Conservation (phyloP, 495 filamentous ascomycete species). For the Neurospora tetraspora region DNA sequence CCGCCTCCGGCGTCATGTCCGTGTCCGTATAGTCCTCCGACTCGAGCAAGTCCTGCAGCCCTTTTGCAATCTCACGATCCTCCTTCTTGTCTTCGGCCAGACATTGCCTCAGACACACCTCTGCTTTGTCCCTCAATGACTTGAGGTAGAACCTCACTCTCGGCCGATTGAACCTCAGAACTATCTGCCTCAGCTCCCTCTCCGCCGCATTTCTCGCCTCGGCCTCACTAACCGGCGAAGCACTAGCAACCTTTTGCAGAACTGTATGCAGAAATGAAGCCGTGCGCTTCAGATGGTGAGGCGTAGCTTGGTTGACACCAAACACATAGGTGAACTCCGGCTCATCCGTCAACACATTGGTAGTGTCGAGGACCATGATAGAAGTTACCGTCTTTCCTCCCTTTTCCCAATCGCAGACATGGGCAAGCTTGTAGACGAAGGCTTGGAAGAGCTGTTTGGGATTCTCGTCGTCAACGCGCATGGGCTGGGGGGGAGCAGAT, state of each 20-base stretch:
- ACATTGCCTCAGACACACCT: background rate
- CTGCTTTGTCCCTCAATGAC: background rate
- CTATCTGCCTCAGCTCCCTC: background rate
- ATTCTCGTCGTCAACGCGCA: background rate
- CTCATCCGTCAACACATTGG: background rate
- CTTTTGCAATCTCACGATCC: background rate
- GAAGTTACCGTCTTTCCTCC: conserved; percentile 15
- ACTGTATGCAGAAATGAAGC: background rate
- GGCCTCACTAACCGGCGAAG: background rate
- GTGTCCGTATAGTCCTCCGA: background rate
- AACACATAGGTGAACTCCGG: conserved; percentile 12
- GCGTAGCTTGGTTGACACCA: conserved; percentile 9
- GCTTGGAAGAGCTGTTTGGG: conserved; percentile 9
- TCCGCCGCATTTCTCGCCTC: background rate
- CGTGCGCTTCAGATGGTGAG: background rate
- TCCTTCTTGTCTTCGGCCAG: background rate
- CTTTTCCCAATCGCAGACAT: conserved; percentile 13
- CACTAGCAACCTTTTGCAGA: background rate
- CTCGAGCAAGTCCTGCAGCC: background rate
- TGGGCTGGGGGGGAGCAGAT: background rate
- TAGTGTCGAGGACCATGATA: conserved; percentile 6
- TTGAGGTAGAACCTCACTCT: background rate
- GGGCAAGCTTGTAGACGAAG: conserved; percentile 22
- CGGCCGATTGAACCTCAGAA: background rate
- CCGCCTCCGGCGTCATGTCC: background rate